Base-by-base conservation (phyloP, 768 basidiomycete species). In the Leccinum subtestaceum region DNA sequence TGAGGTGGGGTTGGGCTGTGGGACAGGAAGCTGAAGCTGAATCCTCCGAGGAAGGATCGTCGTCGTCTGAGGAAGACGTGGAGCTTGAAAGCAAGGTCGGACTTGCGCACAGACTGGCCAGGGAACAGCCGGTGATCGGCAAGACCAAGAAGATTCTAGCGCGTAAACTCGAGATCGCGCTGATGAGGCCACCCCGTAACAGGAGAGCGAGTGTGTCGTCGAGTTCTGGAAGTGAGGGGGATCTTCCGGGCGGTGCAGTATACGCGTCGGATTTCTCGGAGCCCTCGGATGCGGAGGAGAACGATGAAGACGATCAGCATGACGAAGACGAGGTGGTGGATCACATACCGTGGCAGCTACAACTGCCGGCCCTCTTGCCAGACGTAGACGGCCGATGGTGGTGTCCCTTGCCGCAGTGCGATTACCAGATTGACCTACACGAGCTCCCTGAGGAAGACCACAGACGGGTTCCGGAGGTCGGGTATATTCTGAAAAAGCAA, bases 221-320 rank as follows among this genome's bases (percentile, higher is more conserved):
- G 2, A 60, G 34, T 13, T 67, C 74, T 34, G 69, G 27, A 2
- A 65, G 66, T 12, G 72, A 74, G 1, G 58, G 17, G 23, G 62
- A 50, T 12, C 38, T 40, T 23, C 55, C 40, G n/a, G 55, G 51
- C 13, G 54, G 52, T 65, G 50, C 74, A 66, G 65, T 43, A 11
- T 86, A 86, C 61, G 83, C 82, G 65, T 76, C 81, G 0, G 85
- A 87, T 64, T 87, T 86, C 66, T 82, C 81, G 11, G 78, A 80
- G n/a, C 65, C 69, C 7, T 84, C 84, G 4, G 78, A 80, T 21
- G 72, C 71, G 12, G 73, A 78, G 6, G 76, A 71, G n/a, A 70
- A 78, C 2, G 78, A 78, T 46, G 75, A 78, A 49, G 70, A 71
- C 43, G 53, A 67, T 8, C 19, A 19, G 1, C 3, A 52, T 11